Evolutionary conservation across 768 basidiomycete genomes (phyloP), one percentile per base, ranked within the genome.

Genomic region (Trametes sanguinea): DNA sequence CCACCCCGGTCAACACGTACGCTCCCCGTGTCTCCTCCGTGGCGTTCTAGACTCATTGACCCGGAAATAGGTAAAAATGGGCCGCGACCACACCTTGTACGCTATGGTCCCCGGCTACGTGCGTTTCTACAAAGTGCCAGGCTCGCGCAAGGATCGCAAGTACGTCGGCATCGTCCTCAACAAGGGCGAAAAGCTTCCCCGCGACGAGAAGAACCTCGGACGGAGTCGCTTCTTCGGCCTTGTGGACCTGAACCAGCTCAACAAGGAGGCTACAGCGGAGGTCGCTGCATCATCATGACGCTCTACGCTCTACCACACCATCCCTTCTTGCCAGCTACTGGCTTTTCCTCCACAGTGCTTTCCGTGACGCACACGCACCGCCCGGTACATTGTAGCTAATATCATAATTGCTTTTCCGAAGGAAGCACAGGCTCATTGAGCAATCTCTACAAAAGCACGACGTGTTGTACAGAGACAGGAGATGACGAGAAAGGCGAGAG

Each of bases 81-180:
- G 95, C 22, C 86, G 89, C 60, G 97, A 99, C 76, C 95, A 98
- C 76, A 98, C 97, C 1, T 81, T 99, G 57, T 98, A 89, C 71
- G 95, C 97, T 29, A 80, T 85, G 2, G 87, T 87, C 4, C 95
- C 96, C 0, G 97, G 97, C 11, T 94, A 85, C 71, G 92, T 99
- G 42, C 92, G 94, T 44, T 98, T 95, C 77, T 99, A 97, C 85
- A 89, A 87, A 74, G 78, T 85, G 72, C 89, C 87, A 60, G 86
- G 85, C 78, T 81, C 86, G 79, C 81, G 85, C 32, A 82, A 85
- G 51, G 85, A 90, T 67, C 85, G 92, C 53, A 86, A 85, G 69
- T 94, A 83, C 68, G 82, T 98, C 48, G 97, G 97, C 32, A 81
- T 99, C 37, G 93, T 92, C 7, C 80, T 90, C 30, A 81, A 87